Evolutionary conservation across 1,139 yeast species (phyloP), one percentile per base, ranked within the genome.

Genomic region (Hyphopichia fennica): DNA sequence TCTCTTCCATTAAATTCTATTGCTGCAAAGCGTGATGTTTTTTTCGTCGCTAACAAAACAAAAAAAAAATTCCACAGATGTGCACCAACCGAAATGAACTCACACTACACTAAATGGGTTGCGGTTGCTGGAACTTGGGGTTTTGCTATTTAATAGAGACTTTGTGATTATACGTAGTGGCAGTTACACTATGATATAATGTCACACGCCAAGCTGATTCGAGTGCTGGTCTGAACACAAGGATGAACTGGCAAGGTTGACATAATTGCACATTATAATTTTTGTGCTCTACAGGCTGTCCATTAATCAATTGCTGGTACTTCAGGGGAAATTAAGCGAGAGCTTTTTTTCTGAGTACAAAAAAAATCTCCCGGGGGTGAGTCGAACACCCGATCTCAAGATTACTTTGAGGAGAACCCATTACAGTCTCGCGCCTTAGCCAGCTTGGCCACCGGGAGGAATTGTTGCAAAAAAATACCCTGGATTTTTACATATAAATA

Each of bases 361-460:
- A 66, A 62, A 56, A 25, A 34, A 34, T 82, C 87, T 81, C 87
- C 82, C 77, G 85, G 82, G 86, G 83, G 87, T 76, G 87, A 81
- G 79, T 82, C 86, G 87, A 82, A 82, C 87, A 76, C 87, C 84
- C 86, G 87, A 80, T 81, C 85, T 80, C 84, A 79, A 81, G 87
- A 81, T 82, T 56, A 69, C 83, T 67, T 57, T 65, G 65, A 59
- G 60, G 48, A 47, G 25, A 48, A 52, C 59, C 71, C 68, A 72
- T 81, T 81, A 81, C 87, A 81, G 87, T 80, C 87, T 81, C 82
- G 82, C 85, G 85, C 85, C 83, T 79, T 81, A 79, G 75, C 86
- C 85, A 81, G 79, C 86, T 81, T 77, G 82, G 86, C 86, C 80
- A 81, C 82, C 84, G 74, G 70, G 85, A 80, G 86, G 58, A 44